Evolutionary conservation across 2,329 filamentous ascomycete species (phyloP), one percentile per base, ranked within the genome.

Genomic region (Aureobasidium pullulans): DNA sequence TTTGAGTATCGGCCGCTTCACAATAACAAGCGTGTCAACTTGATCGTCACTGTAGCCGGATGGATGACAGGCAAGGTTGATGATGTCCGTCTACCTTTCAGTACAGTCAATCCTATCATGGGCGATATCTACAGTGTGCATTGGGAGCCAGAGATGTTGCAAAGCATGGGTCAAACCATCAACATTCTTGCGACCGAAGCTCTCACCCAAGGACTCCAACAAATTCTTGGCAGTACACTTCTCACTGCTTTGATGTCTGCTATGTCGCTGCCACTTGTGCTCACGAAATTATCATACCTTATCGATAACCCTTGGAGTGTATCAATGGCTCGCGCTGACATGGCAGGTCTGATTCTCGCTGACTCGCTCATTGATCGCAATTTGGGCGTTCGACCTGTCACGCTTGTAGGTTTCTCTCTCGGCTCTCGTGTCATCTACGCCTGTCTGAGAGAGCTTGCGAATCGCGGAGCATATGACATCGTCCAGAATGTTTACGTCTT

Each of bases 61-160:
- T 99, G 94, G 94, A 95, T 99, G 88, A 96, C 90, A 42, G 94
- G 95, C 68, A 97, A 96, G 70, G 86, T 96, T 57, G 94, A 99
- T 75, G 94, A 99, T 72, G 92, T 99, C 52, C 89, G 94, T 62
- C 76, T 99, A 68, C 94, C 94, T 7, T 99, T 89, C 74, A 96
- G 91, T 76, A 99, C 95, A 0, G 88, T 99, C 6, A 92, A 99
- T 72, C 90, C 95, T 0, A 84, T 97, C 63, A 99, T 99, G 94
- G 94, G 94, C 11, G 94, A 99, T 70, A 86, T 99, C 15, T 99
- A 99, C 75, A 96, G 93, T 0, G 87, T 99, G 10, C 79, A 95
- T 61, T 99, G 94, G 92, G 94, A 99, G 73, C 95, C 94, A 3
- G 94, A 99, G 70, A 96, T 99, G 92, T 81, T 99, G 70, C 87